Evolutionary conservation across 176 grass and related monocot species (phyloP).

Genomic region (Oryza meridionalis): DNA sequence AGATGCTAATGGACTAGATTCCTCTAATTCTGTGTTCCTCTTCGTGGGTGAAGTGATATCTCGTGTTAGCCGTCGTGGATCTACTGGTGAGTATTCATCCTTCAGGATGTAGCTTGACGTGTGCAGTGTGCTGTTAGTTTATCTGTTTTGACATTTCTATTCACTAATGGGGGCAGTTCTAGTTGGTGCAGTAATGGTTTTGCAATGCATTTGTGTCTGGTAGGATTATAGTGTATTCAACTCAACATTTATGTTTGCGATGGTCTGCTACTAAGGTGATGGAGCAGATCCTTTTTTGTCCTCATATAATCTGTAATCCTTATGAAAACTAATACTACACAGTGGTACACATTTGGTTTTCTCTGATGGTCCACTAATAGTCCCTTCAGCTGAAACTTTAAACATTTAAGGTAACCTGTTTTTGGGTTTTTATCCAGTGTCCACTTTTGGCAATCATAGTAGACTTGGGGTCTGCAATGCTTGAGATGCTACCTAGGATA

Average conservation of each 20-base stretch:
- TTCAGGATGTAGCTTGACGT: conserved; percentile 27
- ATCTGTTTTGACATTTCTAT: conserved; percentile 28
- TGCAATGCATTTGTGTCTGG: background rate
- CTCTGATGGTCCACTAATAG: background rate
- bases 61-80: conserved; percentile 86
- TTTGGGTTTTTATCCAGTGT: background rate
- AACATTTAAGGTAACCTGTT: background rate
- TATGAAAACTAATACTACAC: background rate
- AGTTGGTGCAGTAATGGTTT: conserved; percentile 18
- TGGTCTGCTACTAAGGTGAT: conserved; percentile 9
- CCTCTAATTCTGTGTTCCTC: conserved; percentile 51
- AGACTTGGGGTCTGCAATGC: background rate
- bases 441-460: background rate
- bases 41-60: conserved; percentile 93
- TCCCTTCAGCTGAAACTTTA: background rate
- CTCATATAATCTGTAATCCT: background rate
- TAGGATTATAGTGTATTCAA: conserved; percentile 12
- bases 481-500: background rate
- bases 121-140: conserved; percentile 9
- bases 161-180: conserved; percentile 5
- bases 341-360: background rate
- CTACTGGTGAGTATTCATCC: conserved; percentile 58
- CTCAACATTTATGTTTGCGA: background rate
- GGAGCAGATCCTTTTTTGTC: background rate
- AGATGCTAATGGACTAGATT: conserved; percentile 46